phyloP scores from a whole-genome alignment of 768 basidiomycete species.

The Leccinum incarnatum region DNA sequence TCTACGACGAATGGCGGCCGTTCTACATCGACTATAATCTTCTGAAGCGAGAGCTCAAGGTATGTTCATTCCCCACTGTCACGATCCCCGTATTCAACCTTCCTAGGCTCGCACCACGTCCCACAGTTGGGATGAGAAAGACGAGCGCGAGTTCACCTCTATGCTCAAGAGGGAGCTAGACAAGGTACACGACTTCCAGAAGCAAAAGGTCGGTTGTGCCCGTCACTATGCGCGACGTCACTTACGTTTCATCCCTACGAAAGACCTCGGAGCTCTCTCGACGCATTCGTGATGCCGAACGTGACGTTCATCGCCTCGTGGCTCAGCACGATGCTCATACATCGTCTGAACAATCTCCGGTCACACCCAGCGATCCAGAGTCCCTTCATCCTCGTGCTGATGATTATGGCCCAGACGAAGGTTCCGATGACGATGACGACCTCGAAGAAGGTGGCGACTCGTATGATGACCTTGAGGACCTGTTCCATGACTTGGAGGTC shows the following conservation, averaged over 20 bases:
- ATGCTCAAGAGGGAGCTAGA: slow-evolving; percentile 85
- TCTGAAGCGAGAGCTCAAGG: slow-evolving; percentile 90
- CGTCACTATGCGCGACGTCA: background rate
- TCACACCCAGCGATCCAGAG: slow-evolving; percentile 47
- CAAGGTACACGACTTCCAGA: slow-evolving; percentile 94
- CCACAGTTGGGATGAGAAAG: slow-evolving; percentile 66
- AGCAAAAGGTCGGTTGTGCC: slow-evolving; percentile 61
- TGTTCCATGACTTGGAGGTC: slow-evolving; percentile 86
- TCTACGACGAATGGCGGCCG: slow-evolving; percentile 88
- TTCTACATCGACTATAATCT: slow-evolving; percentile 89
- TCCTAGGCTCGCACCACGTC: slow-evolving; percentile 50
- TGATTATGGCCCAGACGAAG: slow-evolving; percentile 56
- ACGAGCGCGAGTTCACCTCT: slow-evolving; percentile 79
- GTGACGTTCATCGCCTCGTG: slow-evolving; percentile 76
- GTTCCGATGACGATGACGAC: slow-evolving; percentile 60
- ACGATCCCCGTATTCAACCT: background rate
- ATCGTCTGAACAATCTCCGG: slow-evolving; percentile 24
- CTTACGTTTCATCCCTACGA: background rate
- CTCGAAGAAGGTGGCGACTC: slow-evolving; percentile 50
- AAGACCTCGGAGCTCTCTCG: slow-evolving; percentile 80
- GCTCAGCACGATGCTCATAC: slow-evolving; percentile 42
- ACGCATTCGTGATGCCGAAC: slow-evolving; percentile 81
- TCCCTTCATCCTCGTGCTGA: slow-evolving; percentile 46
- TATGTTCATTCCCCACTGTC: slow-evolving; percentile 18
- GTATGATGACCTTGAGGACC: slow-evolving; percentile 76